Evolutionary conservation across 1,284 basidiomycete genomes (phyloP).

Genomic region (Bjerkandera adusta): DNA sequence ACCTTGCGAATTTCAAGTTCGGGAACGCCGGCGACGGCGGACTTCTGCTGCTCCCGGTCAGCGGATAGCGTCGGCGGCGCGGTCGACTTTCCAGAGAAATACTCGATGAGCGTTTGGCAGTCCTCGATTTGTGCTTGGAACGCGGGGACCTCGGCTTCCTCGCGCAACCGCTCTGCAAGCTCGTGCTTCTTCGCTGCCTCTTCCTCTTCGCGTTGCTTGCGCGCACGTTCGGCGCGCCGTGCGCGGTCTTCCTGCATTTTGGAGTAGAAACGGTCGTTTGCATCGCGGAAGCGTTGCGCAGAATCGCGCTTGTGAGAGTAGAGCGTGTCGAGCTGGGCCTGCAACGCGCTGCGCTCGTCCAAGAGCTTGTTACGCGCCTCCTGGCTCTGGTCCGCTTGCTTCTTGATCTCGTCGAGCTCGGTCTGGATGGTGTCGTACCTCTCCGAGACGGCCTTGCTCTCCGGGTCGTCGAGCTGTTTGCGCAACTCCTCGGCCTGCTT

Average conservation of each 20-base stretch:
- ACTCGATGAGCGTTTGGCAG: constrained; percentile 92
- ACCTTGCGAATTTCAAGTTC: constrained; percentile 87
- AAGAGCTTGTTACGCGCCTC: constrained; percentile 83
- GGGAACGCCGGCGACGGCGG: constrained; percentile 71
- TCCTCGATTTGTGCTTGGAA: constrained; percentile 96
- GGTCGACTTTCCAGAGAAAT: constrained; percentile 76
- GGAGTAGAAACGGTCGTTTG: constrained; percentile 77
- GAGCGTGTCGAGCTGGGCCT: constrained; percentile 70
- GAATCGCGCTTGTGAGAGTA: constrained; percentile 82
- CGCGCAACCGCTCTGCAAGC: constrained; percentile 78
- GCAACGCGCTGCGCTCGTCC: constrained; percentile 82
- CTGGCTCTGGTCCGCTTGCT: constrained; percentile 84
- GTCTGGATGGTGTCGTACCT: constrained; percentile 82
- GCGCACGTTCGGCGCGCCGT: constrained; percentile 77
- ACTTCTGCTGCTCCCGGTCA: constrained; percentile 32
- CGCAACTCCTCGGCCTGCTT: constrained; percentile 78
- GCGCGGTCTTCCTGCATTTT: constrained; percentile 87
- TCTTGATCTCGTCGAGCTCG: constrained; percentile 87
- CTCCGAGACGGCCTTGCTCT: constrained; percentile 80
- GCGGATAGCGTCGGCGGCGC: constrained; percentile 43
- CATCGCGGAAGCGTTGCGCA: constrained; percentile 69
- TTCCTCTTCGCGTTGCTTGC: constrained; percentile 80
- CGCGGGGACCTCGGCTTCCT: constrained; percentile 90
- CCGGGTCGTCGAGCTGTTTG: constrained; percentile 89
- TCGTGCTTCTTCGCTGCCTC: constrained; percentile 86